Base-by-base conservation (phyloP, 140 eudicot genomes). In the Stevia rebaudiana region DNA sequence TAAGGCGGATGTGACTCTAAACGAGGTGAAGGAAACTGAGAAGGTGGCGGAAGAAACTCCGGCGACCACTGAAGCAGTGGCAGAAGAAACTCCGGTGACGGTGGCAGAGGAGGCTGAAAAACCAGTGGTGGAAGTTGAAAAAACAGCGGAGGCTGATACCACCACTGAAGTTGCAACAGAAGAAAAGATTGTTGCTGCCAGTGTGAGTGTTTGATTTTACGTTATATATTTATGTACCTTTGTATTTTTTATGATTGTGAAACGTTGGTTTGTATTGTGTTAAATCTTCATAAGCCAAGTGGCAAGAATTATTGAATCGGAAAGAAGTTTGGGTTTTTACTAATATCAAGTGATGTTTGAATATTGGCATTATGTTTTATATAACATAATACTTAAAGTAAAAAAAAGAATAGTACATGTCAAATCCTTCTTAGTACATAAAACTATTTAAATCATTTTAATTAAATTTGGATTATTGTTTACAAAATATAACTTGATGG, bases 111-210 rank as follows among this genome's bases (percentile, higher is more conserved):
- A 54, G 33, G 43, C 43, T 4, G 17, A 64, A 31, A 54, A 53
- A 57, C 3, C 49, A 2, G 72, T 64, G 46, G 33, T 42, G 37
- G 72, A 73, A 73, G 53, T 8, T 42, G 43, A 36, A 18, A 19
- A n/a, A 25, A 52, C 61, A 44, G 57, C 8, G 3, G 74, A 58
- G 74, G 41, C 33, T 23, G 67, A 23, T 52, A 50, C 47, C 10
- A 18, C 49, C 62, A 28, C 56, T 50, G 66, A 64, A 64, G 72
- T 73, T 42, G 67, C 72, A 73, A 35, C 28, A 40, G 70, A 74
- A 33, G 70, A 67, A n/a, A n/a, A n/a, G n/a, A n/a, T n/a, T n/a
- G n/a, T n/a, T n/a, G n/a, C n/a, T n/a, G 19, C 68, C 59, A 28
- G 33, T 28, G 33, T 28, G 39, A 67, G 63, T 19, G 61, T 11